Base-by-base conservation (phyloP, 2,329 filamentous ascomycete species). In the Lanzia echinophila region DNA sequence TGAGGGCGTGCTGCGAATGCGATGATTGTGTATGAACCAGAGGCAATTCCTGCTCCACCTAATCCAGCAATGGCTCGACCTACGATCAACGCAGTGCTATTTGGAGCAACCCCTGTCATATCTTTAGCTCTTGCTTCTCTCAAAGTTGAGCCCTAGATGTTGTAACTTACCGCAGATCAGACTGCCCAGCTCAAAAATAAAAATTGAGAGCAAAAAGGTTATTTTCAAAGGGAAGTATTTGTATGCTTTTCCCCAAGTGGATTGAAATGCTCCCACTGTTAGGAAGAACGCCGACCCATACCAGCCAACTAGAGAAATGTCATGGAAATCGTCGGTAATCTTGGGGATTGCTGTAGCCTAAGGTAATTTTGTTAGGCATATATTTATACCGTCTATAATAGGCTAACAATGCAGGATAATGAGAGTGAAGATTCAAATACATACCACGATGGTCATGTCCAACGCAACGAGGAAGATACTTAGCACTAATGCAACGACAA, bases 271-370 rank as follows among this genome's bases (percentile, higher is more conserved):
- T 1, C 70, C 75, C 31, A 75, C 63, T 1, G 74, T 75, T 60
- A 79, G 69, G 65, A 79, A 78, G 60, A 76, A 81, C 41, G 76
- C 76, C 15, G 77, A 73, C 2, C 78, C 79, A 59, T 84, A 84
- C 81, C 81, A 84, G 20, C 76, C 75, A 12, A 75, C 57, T 68
- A 67, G 15, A 69, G 74, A 67, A 71, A 72, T 58, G 73, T 73
- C 28, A 72, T 79, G 63, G 76, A 80, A 64, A 70, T 77, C 48
- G 31, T 66, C 73, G 1, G 78, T 79, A 61, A 81, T 80, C 57
- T 75, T 76, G 10, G 78, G 78, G 39, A 81, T 79, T 10, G 77
- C 78, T 0, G 77, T 80, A 3, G 76, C 76, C 47, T 48, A n/a
- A n/a, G n/a, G 12, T 0, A 10, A 10, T n/a, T 2, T 11, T 17